Conservation (phyloP, 208 protist genomes). For the Kentomonas sorsogonicus region DNA sequence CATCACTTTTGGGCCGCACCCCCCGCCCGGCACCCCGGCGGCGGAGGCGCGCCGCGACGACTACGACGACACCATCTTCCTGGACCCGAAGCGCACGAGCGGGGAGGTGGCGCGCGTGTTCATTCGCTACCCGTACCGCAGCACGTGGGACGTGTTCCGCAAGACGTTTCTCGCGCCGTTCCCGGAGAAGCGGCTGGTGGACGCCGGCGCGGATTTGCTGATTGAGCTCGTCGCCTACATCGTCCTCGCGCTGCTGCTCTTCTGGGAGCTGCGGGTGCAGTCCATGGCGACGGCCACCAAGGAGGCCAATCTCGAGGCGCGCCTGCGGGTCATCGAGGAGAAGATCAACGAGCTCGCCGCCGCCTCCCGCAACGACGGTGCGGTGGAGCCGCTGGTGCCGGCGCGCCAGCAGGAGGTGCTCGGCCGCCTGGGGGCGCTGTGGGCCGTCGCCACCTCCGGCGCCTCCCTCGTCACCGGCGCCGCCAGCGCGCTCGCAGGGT, state of each 20-base stretch:
- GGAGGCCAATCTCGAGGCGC: conserved; percentile 45
- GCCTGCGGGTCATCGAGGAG: conserved; percentile 61
- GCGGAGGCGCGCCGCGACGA: no score
- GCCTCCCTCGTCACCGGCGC: conserved; percentile 12
- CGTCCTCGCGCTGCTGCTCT: conserved; percentile 53
- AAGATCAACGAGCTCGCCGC: conserved; percentile 76
- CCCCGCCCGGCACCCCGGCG: conserved; percentile 19
- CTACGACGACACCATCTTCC: conserved; percentile 51
- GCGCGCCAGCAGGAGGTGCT: conserved; percentile 31
- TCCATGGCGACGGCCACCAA: conserved; percentile 41
- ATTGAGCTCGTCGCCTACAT: conserved; percentile 75
- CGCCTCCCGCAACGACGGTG: conserved; percentile 18
- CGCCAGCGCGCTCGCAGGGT: conserved; percentile 4
- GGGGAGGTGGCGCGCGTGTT: conserved; percentile 60
- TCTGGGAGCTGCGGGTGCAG: conserved; percentile 56
- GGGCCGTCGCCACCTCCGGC: conserved; percentile 18
- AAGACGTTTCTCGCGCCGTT: conserved; percentile 61
- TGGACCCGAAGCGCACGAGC: conserved; percentile 38
- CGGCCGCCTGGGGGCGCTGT: conserved; percentile 26
- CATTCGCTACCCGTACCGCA: conserved; percentile 60
- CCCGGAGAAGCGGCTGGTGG: conserved; percentile 65
- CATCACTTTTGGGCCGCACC: conserved; percentile 49
- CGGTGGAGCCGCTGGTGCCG: conserved; percentile 25
- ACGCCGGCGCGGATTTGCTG: conserved; percentile 68
- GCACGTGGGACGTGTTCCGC: conserved; percentile 67